phyloP scores from a whole-genome alignment of 2,329 filamentous ascomycete genomes.

The Aspergillus versicolor region DNA sequence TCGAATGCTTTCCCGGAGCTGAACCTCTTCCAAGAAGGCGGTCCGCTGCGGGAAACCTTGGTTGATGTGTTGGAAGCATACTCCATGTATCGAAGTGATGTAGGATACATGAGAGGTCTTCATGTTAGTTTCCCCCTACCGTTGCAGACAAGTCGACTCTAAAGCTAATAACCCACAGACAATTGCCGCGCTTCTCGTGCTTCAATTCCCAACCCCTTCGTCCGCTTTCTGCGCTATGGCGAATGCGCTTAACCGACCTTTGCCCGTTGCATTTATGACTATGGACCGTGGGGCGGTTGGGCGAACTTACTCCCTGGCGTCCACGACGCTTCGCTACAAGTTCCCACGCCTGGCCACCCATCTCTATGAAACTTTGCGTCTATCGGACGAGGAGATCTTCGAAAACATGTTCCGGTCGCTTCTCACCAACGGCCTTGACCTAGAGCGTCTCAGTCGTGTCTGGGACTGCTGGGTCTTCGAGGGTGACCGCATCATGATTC shows the following conservation, averaged over 20 bases:
- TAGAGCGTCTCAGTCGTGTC: constrained; percentile 55
- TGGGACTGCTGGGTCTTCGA: constrained; percentile 65
- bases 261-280: constrained; percentile 62
- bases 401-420: constrained; percentile 56
- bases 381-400: constrained; percentile 48
- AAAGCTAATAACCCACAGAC: constrained; percentile 33
- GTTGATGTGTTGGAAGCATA: constrained; percentile 62
- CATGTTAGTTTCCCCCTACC: constrained; percentile 43
- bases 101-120: constrained; percentile 60
- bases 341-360: constrained; percentile 55
- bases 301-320: constrained; percentile 56
- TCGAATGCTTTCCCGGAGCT: constrained; percentile 58
- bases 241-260: constrained; percentile 61
- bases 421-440: constrained; percentile 51
- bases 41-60: constrained; percentile 55
- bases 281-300: constrained; percentile 56
- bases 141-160: not conserved
- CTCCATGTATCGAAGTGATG: constrained; percentile 62
- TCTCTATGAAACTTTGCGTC: constrained; percentile 42
- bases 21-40: constrained; percentile 56
- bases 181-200: constrained; percentile 58
- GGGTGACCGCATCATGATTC: constrained; percentile 53
- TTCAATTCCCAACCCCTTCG: constrained; percentile 54
- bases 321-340: constrained; percentile 59
- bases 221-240: constrained; percentile 60